A percentile compares a stretch with the other conserved stretches of the same genome.
Conservation (phyloP, 345 rosid species). For the Populus euphratica region DNA sequence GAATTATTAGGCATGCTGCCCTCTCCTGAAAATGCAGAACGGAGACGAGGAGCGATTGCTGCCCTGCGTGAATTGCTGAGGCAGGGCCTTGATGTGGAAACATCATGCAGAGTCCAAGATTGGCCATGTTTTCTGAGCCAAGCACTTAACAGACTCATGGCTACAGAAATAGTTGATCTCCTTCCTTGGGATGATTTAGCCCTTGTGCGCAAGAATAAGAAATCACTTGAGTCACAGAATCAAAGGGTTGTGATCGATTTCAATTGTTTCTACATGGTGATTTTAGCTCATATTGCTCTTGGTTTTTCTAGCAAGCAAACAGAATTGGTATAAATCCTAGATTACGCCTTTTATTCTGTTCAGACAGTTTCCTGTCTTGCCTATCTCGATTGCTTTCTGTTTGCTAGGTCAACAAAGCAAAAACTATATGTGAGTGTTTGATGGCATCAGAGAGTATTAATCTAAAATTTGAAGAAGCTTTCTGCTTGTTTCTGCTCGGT, state of each 20-base stretch:
- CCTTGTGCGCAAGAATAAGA: slow-evolving; percentile 67
- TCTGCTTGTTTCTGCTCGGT: slow-evolving; percentile 79
- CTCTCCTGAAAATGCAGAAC: slow-evolving; percentile 76
- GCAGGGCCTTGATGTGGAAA: slow-evolving; percentile 91
- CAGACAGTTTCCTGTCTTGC: background rate
- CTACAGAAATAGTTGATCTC: slow-evolving; percentile 82
- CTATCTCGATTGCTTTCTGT: background rate
- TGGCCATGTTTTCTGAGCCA: slow-evolving; percentile 80
- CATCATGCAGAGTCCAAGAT: slow-evolving; percentile 76
- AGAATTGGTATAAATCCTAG: slow-evolving; percentile 53
- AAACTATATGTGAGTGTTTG: slow-evolving; percentile 69
- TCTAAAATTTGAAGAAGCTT: slow-evolving; percentile 85
- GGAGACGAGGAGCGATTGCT: slow-evolving; percentile 84
- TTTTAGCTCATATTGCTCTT: slow-evolving; percentile 79
- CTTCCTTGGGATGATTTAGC: slow-evolving; percentile 87
- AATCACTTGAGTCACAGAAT: slow-evolving; percentile 89
- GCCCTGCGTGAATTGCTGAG: slow-evolving; percentile 83
- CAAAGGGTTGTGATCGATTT: slow-evolving; percentile 85
- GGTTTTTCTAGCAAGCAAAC: slow-evolving; percentile 82
- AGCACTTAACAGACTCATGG: slow-evolving; percentile 72
- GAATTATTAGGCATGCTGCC: slow-evolving; percentile 79
- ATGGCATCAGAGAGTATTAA: slow-evolving; percentile 75
- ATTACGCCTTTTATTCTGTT: slow-evolving; percentile 11
- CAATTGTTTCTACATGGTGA: slow-evolving; percentile 62
- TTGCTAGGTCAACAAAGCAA: slow-evolving; percentile 71